Percentiles rank a stretch among this genome's conserved stretches.
Conservation (phyloP, 73 alveolate species). For the Urostyla sp. region DNA sequence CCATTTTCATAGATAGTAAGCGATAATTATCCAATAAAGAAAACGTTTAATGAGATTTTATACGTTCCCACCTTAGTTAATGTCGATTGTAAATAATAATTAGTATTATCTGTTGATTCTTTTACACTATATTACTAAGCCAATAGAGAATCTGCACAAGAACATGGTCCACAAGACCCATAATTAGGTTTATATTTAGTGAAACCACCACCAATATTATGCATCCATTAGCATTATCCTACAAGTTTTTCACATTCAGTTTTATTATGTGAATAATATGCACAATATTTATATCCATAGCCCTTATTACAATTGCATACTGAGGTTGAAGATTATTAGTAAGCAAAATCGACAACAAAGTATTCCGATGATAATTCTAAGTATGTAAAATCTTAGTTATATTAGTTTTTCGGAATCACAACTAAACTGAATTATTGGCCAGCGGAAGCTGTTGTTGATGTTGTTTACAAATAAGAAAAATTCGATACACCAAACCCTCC, state of each 20-base stretch:
- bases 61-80: background rate
- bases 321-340: background rate
- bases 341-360: constrained; percentile 5
- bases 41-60: background rate
- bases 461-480: constrained; percentile 4
- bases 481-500: constrained; percentile 45
- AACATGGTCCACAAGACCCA: constrained; percentile 48
- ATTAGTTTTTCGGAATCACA: constrained; percentile 25
- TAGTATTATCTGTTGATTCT: constrained; percentile 1
- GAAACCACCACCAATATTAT: background rate
- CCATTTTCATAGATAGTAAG: constrained; percentile 34
- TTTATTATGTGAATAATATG: constrained; percentile 15
- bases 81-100: background rate
- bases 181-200: constrained; percentile 1
- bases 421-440: constrained; percentile 13
- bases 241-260: constrained; percentile 11
- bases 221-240: constrained; percentile 49
- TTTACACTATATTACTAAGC: background rate
- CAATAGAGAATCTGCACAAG: background rate
- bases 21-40: constrained; percentile 5
- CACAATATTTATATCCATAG: constrained; percentile 2
- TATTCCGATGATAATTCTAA: constrained; percentile 13
- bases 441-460: constrained; percentile 7
- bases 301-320: constrained; percentile 4
- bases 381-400: constrained; percentile 24